Conservation (phyloP, 164 flowering plant species). For the Hamamelis virginiana region DNA sequence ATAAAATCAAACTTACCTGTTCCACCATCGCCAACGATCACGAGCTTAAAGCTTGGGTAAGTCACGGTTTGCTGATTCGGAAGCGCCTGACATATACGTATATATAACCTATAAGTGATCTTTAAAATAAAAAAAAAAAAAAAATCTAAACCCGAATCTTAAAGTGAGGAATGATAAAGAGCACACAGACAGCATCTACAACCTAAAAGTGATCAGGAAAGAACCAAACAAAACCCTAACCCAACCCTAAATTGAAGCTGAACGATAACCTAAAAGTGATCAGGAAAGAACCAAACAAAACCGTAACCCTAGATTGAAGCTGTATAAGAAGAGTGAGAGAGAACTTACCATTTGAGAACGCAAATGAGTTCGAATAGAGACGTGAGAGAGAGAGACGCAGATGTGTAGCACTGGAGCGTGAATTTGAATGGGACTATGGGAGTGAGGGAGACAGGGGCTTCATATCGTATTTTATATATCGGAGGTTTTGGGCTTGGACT, state of each 20-base stretch:
- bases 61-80: too few relatives aligned
- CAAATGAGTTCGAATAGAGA: neutral
- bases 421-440: neutral
- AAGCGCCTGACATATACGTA: too few relatives aligned
- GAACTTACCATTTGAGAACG: neutral
- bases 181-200: too few relatives aligned
- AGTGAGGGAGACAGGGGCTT: neutral
- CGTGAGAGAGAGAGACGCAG: neutral
- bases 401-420: neutral
- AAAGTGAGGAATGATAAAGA: too few relatives aligned
- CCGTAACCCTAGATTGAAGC: conserved; percentile 2
- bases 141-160: too few relatives aligned
- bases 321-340: neutral
- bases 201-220: neutral
- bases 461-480: neutral
- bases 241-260: conserved; percentile 1
- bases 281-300: neutral
- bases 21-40: too few relatives aligned
- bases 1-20: too few relatives aligned
- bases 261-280: neutral
- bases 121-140: too few relatives aligned
- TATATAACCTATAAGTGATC: too few relatives aligned
- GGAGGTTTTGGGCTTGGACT: neutral
- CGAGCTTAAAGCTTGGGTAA: too few relatives aligned
- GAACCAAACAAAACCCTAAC: neutral